Conservation (phyloP, 805 yeast species). For the Wickerhamomyces ciferrii region DNA sequence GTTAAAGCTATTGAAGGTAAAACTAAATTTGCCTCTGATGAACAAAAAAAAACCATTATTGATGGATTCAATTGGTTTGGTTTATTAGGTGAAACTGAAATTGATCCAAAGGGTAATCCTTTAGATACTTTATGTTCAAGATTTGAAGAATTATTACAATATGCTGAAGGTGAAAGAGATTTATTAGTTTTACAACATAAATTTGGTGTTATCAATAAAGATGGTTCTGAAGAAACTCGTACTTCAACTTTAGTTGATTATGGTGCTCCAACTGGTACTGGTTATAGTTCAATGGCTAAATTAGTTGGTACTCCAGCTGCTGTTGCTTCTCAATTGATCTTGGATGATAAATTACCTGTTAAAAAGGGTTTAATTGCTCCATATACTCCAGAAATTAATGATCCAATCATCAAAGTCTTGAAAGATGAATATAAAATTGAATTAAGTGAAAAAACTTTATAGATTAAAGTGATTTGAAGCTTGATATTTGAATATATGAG, state of each 20-base stretch:
- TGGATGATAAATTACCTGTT: constrained; percentile 65
- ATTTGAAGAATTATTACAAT: constrained; percentile 92
- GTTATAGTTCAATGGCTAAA: constrained; percentile 98
- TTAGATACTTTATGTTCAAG: constrained; percentile 96
- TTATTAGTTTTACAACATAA: constrained; percentile 94
- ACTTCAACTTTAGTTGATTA: constrained; percentile 93
- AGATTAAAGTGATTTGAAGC: neutral
- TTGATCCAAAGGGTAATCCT: constrained; percentile 89
- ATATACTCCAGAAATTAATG: constrained; percentile 82
- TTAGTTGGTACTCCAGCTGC: constrained; percentile 98
- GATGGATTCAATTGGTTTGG: constrained; percentile 94
- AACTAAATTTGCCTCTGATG: constrained; percentile 75
- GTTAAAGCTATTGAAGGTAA: constrained; percentile 68
- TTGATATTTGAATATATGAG: no score
- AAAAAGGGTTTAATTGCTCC: constrained; percentile 91
- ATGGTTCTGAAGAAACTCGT: constrained; percentile 86
- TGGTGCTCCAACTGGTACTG: constrained; percentile 77
- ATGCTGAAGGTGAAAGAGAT: constrained; percentile 93
- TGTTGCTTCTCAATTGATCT: constrained; percentile 82
- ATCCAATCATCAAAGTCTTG: constrained; percentile 86
- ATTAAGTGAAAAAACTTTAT: constrained; percentile 77
- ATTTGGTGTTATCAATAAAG: constrained; percentile 95
- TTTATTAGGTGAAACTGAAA: constrained; percentile 68
- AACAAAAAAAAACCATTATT: constrained; percentile 81
- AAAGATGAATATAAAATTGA: constrained; percentile 86